These are phyloP conservation scores for Microdochium nivale DNA, from an alignment of 2,329 filamentous ascomycete genomes.

Conservation along the genomic window DNA sequence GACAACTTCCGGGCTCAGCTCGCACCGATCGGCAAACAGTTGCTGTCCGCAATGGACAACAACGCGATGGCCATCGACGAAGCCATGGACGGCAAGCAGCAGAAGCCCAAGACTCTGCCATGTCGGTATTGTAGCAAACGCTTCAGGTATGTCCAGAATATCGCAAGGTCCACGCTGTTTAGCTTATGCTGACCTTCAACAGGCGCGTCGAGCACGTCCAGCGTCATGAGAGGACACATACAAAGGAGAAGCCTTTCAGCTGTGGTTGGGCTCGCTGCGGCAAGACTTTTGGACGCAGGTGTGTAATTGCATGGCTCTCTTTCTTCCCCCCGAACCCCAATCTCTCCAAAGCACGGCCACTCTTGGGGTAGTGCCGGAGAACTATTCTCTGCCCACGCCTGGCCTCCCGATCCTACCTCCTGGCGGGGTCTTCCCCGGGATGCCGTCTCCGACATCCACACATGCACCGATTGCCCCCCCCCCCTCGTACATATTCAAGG, in stretches of 20 bases:
- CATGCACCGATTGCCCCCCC: background rate
- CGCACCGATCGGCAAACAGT: background rate
- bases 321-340: conserved; percentile 4
- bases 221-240: conserved; percentile 55
- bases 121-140: conserved; percentile 56
- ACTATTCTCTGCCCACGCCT: conserved; percentile 1
- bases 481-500: background rate
- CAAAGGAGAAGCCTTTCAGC: conserved; percentile 56
- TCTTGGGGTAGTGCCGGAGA: conserved; percentile 2
- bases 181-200: conserved; percentile 31
- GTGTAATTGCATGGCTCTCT: conserved; percentile 21
- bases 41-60: background rate
- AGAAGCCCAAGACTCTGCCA: conserved; percentile 53
- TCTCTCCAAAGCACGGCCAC: conserved; percentile 5
- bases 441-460: background rate
- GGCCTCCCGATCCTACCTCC: background rate
- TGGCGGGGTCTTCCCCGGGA: background rate
- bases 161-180: conserved; percentile 12
- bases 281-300: conserved; percentile 55
- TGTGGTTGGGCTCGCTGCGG: conserved; percentile 52
- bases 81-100: conserved; percentile 41
- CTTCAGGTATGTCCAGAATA: conserved; percentile 41
- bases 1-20: background rate
- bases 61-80: conserved; percentile 25
- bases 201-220: conserved; percentile 58